Evolutionary conservation across 2,329 filamentous ascomycete genomes (phyloP).

Genomic region (Samsoniella hepiali): DNA sequence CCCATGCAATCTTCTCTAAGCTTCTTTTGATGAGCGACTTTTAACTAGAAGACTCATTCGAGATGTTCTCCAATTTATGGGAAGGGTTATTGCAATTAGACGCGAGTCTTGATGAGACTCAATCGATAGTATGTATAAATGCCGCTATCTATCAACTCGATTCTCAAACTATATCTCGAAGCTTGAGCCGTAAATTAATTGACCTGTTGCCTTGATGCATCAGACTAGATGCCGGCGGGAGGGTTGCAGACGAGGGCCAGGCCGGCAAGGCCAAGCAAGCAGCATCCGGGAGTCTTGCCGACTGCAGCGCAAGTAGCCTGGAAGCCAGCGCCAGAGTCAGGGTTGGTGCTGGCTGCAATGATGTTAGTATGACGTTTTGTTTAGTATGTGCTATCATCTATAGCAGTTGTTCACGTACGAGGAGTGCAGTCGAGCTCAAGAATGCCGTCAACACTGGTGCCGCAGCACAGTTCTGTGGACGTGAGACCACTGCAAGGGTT

Average conservation of each 20-base stretch:
- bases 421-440: constrained; percentile 6
- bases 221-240: not conserved
- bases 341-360: not conserved
- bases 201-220: no score
- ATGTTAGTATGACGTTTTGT: not conserved
- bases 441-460: not conserved
- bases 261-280: not conserved
- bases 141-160: not conserved
- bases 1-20: no score
- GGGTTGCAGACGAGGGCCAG: constrained; percentile 5
- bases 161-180: not conserved
- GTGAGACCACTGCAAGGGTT: constrained; percentile 5
- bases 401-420: not conserved
- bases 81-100: no score
- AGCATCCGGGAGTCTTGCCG: constrained; percentile 7
- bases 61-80: no score
- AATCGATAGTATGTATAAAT: no score
- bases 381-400: no score
- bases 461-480: not conserved
- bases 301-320: not conserved
- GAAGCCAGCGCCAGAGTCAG: not conserved
- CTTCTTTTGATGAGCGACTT: no score
- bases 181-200: no score
- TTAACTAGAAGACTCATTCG: no score
- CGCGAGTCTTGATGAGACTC: no score